These are phyloP conservation scores for Hysterangium stoloniferum DNA, from an alignment of 768 basidiomycete genomes.

Conservation along the genomic window DNA sequence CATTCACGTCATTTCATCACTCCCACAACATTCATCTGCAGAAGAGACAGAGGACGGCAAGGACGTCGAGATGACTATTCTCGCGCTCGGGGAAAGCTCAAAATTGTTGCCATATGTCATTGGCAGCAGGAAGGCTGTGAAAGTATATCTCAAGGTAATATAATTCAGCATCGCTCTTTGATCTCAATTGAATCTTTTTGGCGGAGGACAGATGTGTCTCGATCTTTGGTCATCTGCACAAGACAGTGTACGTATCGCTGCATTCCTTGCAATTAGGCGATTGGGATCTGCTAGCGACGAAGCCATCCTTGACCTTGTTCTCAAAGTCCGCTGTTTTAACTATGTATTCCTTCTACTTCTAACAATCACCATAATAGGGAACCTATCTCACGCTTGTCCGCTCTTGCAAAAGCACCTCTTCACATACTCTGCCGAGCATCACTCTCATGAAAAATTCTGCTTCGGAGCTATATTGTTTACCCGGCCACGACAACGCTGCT, in stretches of 20 bases:
- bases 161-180: neutral
- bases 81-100: conserved; percentile 76
- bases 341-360: neutral
- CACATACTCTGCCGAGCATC: conserved; percentile 83
- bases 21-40: conserved; percentile 24
- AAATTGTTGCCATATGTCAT: conserved; percentile 88
- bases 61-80: conserved; percentile 52
- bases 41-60: conserved; percentile 23
- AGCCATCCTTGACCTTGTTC: conserved; percentile 72
- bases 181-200: neutral
- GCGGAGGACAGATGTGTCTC: conserved; percentile 65
- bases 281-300: conserved; percentile 73
- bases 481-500: conserved; percentile 27
- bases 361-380: no score
- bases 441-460: conserved; percentile 98
- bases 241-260: conserved; percentile 76
- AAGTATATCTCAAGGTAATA: conserved; percentile 75
- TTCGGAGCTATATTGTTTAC: conserved; percentile 75
- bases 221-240: conserved; percentile 77
- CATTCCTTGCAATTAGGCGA: conserved; percentile 77
- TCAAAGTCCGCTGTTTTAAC: conserved; percentile 53
- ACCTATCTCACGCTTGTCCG: conserved; percentile 85
- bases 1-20: conserved; percentile 67
- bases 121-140: conserved; percentile 75
- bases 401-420: conserved; percentile 75